Conservation (phyloP, 164 flowering plant genomes). For the Vitis riparia region DNA sequence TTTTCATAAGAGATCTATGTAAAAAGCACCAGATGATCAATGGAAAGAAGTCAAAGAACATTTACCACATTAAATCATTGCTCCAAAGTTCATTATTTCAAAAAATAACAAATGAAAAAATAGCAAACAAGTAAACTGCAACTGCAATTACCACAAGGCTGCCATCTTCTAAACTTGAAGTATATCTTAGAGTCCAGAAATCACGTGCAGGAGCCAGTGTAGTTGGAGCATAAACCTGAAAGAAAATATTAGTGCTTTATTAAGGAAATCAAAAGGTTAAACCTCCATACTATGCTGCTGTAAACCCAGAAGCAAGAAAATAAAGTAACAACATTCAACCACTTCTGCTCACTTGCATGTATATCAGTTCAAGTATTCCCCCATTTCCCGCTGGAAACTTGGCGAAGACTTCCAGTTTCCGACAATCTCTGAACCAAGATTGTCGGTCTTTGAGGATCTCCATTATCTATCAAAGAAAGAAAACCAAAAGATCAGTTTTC, state of each 20-base stretch:
- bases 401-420: constrained; percentile 84
- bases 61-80: no score
- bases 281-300: no score
- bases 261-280: neutral
- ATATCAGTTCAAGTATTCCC: constrained; percentile 84
- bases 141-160: constrained; percentile 68
- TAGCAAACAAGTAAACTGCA: no score
- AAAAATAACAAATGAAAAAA: no score
- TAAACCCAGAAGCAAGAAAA: neutral
- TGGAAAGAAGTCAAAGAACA: no score
- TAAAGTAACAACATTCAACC: no score
- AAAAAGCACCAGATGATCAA: no score
- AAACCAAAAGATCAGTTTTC: neutral
- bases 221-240: constrained; percentile 88
- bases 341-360: constrained; percentile 64
- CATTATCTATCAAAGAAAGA: constrained; percentile 54
- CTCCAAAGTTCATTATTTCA: no score
- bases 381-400: constrained; percentile 88
- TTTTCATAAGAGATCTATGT: no score
- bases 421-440: constrained; percentile 96
- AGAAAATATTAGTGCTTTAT: neutral
- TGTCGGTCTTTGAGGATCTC: constrained; percentile 97
- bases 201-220: constrained; percentile 93
- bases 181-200: constrained; percentile 93
- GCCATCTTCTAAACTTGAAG: constrained; percentile 80